Base-by-base conservation (phyloP, 371 early-diverging fungal genomes). In the Mucor mucedo region DNA sequence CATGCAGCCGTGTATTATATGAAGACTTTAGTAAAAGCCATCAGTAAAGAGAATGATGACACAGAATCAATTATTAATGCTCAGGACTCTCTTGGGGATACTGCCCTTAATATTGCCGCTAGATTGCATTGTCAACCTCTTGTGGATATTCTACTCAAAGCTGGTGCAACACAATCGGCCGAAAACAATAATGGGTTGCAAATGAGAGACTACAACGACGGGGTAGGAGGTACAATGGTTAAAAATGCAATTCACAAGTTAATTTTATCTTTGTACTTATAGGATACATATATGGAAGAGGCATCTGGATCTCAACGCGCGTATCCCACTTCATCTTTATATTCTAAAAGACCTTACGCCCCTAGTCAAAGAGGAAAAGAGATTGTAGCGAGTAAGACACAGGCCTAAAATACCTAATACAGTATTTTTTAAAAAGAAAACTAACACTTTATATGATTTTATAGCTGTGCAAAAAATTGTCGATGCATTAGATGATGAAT, bases 1-100 rank as follows among this genome's bases (percentile, higher is more conserved):
- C 66, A 79, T 16, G 88, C 93, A 2, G 84, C 89, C 13, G 58
- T 84, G 42, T 95, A 93, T 64, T 95, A 95, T 71, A 80, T 92
- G 72, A 88, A 90, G 40, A 85, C 91, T 60, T 50, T 92, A 29
- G 62, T 93, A 14, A 42, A 58, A 10, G 21, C 42, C 35, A 48
- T 58, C 3, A 10, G 48, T 0, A 13, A 27, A 27, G 50, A 48
- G n/a, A 21, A 41, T 21, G 48, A 60, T 2, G 40, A 48, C 29
- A 30, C 41, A 30, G 35, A 16, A 32, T 39, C 49, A 1, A 54
- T 60, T 7, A 48, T 28, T 32, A 49, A 66, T 66, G 40, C 55
- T 5, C 55, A 66, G 7, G 53, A 55, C 40, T 55, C 60, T 14
- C 8, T 50, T 48, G 60, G 55, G 80, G 87, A 48, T 60, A 55